phyloP scores from a whole-genome alignment of 2,329 filamentous ascomycete genomes.

The Microascus cirrosus region DNA sequence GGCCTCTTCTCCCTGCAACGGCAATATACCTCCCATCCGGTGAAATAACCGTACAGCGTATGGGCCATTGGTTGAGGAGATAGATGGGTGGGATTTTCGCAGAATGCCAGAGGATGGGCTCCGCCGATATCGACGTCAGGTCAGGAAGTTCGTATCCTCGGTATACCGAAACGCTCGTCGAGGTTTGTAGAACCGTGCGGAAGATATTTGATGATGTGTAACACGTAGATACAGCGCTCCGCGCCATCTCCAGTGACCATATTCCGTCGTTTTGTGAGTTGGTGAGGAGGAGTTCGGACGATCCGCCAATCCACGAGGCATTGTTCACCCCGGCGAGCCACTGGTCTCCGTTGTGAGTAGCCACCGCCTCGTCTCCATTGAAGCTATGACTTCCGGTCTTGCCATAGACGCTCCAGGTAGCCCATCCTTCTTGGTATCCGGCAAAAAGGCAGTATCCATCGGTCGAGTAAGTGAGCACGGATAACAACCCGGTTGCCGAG shows the following conservation, averaged over 20 bases:
- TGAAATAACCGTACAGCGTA: slow-evolving; percentile 77
- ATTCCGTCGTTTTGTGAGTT: slow-evolving; percentile 62
- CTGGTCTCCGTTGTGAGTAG: slow-evolving; percentile 58
- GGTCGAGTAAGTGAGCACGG: slow-evolving; percentile 73
- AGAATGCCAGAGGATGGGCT: slow-evolving; percentile 91
- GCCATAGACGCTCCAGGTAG: slow-evolving; percentile 94
- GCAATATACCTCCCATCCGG: slow-evolving; percentile 89
- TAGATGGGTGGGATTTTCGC: slow-evolving; percentile 77
- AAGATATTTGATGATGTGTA: slow-evolving; percentile 88
- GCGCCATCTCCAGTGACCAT: slow-evolving; percentile 84
- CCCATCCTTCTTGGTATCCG: slow-evolving; percentile 87
- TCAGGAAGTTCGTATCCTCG: slow-evolving; percentile 86
- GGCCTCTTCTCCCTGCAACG: slow-evolving; percentile 81
- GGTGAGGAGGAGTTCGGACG: slow-evolving; percentile 73
- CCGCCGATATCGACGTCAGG: slow-evolving; percentile 81
- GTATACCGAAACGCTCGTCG: slow-evolving; percentile 82
- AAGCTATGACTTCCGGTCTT: slow-evolving; percentile 84
- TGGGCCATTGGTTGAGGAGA: slow-evolving; percentile 86
- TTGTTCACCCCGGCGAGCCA: slow-evolving; percentile 75
- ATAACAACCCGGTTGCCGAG: slow-evolving; percentile 57
- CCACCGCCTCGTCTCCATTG: slow-evolving; percentile 51
- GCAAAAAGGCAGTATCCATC: slow-evolving; percentile 95
- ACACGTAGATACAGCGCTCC: slow-evolving; percentile 85
- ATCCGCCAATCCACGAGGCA: slow-evolving; percentile 78
- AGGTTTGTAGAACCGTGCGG: slow-evolving; percentile 79